Conservation (phyloP, 2,329 filamentous ascomycete genomes). For the Epichloe glyceriae region DNA sequence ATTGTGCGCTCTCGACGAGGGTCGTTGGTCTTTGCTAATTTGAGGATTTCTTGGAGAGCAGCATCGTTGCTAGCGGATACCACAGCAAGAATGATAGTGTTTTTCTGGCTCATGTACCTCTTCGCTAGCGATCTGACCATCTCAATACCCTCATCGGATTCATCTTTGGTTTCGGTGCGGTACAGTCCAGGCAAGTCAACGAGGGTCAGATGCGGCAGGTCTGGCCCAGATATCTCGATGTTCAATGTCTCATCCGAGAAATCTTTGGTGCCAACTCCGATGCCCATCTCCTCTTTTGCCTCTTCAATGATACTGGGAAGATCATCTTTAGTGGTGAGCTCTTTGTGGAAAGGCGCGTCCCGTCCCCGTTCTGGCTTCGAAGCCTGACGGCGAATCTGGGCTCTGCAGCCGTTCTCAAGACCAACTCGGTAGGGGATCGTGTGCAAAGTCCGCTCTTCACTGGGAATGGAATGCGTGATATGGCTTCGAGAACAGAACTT, state of each 20-base stretch:
- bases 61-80: constrained; percentile 36
- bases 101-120: constrained; percentile 40
- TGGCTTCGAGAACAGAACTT: constrained; percentile 51
- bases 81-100: constrained; percentile 48
- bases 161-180: constrained; percentile 18
- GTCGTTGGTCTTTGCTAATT: constrained; percentile 30
- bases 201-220: constrained; percentile 33
- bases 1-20: constrained; percentile 32
- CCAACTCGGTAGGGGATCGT: constrained; percentile 46
- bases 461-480: constrained; percentile 47
- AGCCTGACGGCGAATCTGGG: constrained; percentile 31
- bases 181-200: constrained; percentile 41
- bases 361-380: constrained; percentile 16
- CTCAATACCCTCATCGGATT: constrained; percentile 17
- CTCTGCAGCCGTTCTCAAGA: constrained; percentile 29
- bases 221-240: constrained; percentile 31
- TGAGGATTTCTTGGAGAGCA: constrained; percentile 38
- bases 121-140: constrained; percentile 26
- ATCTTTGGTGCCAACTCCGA: constrained; percentile 15
- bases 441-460: constrained; percentile 43
- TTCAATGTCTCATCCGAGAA: constrained; percentile 35
- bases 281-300: constrained; percentile 37
- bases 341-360: constrained; percentile 17
- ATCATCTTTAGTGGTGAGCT: constrained; percentile 23
- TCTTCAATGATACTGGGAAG: constrained; percentile 36